Evolutionary conservation across 371 early-diverging fungal genomes (phyloP), one percentile per base, ranked within the genome.

Genomic region (Zopfochytrium polystomum): DNA sequence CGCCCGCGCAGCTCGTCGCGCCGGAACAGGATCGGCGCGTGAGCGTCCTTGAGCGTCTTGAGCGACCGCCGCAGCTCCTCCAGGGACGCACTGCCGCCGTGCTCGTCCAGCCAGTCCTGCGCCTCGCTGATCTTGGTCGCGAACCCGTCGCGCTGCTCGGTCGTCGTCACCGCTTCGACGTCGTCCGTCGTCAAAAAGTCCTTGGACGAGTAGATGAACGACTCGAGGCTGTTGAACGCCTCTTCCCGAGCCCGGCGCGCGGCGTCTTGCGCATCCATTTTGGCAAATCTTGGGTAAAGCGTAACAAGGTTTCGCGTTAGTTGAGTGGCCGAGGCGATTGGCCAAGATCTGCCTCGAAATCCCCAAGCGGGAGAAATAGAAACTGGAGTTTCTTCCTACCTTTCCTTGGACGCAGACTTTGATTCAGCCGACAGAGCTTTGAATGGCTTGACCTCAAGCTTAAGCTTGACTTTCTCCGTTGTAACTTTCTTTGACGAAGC

Each of bases 51-150:
- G 33, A 91, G 74, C 15, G 59, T 60, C 67, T 83, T 79, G 57
- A 71, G 51, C 31, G 63, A 46, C 13, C 26, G 48, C 26, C 52
- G 45, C 48, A 79, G 58, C 7, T 55, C 71, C 25, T 58, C 46
- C 18, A 83, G 79, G 38, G 78, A 77, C 0, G 90, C 90, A 2
- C 78, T 63, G 60, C 89, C 90, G 7, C 83, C 89, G 31, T 87
- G 84, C 47, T 87, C 90, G 59, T 93, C 87, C 13, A 92, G 69
- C 98, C 98, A 98, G 5, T 90, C 92, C 1, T 88, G 82, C 2
- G 83, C 74, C 20, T 76, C 82, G n/a, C 80, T 74, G 5, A 88
- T 74, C 20, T 67, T 71, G 23, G 78, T 75, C 25, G 76, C 76
- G n/a, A 95, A 71, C 3, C 68, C 64, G 38, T 82, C 80, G 61